phyloP scores from a whole-genome alignment of 139 green algal genomes.

The Nannochloris sp. region DNA sequence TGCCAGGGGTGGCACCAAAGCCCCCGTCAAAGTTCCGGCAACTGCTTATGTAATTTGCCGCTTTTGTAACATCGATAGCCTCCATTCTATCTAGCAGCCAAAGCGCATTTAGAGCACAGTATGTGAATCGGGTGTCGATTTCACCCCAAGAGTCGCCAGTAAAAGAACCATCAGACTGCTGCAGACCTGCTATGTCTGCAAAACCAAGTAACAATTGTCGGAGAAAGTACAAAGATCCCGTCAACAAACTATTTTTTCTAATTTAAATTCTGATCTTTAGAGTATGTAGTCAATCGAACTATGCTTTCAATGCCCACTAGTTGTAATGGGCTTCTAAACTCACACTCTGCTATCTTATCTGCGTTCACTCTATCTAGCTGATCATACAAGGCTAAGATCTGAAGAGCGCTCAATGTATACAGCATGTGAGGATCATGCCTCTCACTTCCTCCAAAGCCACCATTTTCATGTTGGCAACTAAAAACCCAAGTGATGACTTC shows the following conservation, averaged over 20 bases:
- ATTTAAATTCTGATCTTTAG: too few species aligned
- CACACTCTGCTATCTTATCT: conserved; percentile 62
- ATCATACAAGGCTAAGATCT: conserved; percentile 87
- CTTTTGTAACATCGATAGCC: conserved; percentile 61
- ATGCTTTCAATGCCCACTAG: too few species aligned
- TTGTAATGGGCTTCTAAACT: conserved; percentile 7
- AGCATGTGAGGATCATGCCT: conserved; percentile 92
- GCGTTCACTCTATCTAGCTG: conserved; percentile 66
- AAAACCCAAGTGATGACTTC: conserved; percentile 58
- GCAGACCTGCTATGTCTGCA: conserved; percentile 68
- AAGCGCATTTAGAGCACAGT: conserved; percentile 78
- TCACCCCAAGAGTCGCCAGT: conserved; percentile 92
- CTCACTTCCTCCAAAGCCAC: conserved; percentile 79
- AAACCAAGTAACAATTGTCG: neutral
- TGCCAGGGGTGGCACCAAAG: conserved; percentile 80
- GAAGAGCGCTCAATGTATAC: conserved; percentile 92
- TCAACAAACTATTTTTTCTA: too few species aligned
- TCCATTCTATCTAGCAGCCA: conserved; percentile 50
- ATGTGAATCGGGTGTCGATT: conserved; percentile 95
- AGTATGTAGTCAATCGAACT: too few species aligned
- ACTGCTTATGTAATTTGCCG: conserved; percentile 62
- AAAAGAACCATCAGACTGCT: conserved; percentile 90
- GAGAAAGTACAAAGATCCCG: too few species aligned
- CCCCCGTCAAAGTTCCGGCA: conserved; percentile 98
- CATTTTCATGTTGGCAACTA: conserved; percentile 50